phyloP scores from a whole-genome alignment of 2,329 filamentous ascomycete species.

The Arthrobotrys conoides region DNA sequence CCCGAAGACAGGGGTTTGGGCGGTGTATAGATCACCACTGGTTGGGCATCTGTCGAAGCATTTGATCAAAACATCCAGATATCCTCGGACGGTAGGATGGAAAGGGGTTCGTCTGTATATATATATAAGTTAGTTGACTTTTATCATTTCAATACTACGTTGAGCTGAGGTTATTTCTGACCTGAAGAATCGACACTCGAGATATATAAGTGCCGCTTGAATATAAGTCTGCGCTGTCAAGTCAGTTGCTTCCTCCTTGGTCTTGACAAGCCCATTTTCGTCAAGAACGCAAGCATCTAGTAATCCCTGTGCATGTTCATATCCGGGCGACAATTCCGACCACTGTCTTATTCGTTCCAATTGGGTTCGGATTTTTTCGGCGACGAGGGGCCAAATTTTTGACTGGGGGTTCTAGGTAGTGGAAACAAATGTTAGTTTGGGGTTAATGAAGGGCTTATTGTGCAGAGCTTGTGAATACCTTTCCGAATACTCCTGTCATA shows the following conservation, averaged over 20 bases:
- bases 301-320: not conserved
- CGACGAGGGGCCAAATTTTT: not conserved
- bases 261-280: conserved; percentile 3
- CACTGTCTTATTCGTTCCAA: not conserved
- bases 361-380: not conserved
- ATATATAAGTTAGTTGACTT: not conserved
- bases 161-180: not conserved
- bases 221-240: conserved; percentile 17
- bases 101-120: conserved; percentile 3
- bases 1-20: conserved; percentile 12
- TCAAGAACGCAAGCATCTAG: conserved; percentile 8
- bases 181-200: conserved; percentile 20
- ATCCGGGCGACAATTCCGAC: conserved; percentile 1
- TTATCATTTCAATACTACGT: too few relatives aligned
- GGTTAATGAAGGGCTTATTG: not conserved
- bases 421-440: not conserved
- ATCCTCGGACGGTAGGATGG: not conserved
- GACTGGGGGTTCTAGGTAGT: not conserved
- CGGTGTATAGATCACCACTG: conserved; percentile 10
- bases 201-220: conserved; percentile 7
- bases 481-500: not conserved
- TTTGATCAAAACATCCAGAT: conserved; percentile 2
- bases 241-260: conserved; percentile 7
- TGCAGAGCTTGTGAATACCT: not conserved
- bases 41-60: conserved; percentile 22